Evolutionary conservation across 805 yeast genomes (phyloP).

Genomic region (Nakazawaea pomicola): DNA sequence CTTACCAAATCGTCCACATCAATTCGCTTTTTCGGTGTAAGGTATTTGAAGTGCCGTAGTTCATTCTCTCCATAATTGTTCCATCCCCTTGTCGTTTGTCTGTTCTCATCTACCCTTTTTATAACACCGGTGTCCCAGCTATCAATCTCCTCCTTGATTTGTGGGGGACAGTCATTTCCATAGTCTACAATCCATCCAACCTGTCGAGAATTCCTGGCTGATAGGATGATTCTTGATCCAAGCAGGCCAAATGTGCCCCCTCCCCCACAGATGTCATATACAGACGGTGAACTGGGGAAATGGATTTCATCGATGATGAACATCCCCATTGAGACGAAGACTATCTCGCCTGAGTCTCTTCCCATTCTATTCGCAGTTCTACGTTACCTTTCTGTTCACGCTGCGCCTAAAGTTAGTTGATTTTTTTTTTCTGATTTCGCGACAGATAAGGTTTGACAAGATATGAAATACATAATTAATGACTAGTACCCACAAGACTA

Average conservation of each 20-base stretch:
- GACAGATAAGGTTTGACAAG: no score
- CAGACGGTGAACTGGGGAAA: slow-evolving; percentile 35
- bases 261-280: slow-evolving; percentile 71
- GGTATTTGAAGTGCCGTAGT: slow-evolving; percentile 53
- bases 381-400: not conserved
- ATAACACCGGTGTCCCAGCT: slow-evolving; percentile 61
- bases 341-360: slow-evolving; percentile 10
- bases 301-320: slow-evolving; percentile 85
- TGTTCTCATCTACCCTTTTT: slow-evolving; percentile 41
- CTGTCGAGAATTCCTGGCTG: slow-evolving; percentile 25
- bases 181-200: slow-evolving; percentile 74
- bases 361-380: not conserved
- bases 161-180: slow-evolving; percentile 71
- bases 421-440: not conserved
- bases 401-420: not conserved
- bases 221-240: slow-evolving; percentile 61
- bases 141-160: slow-evolving; percentile 37
- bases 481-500: no score
- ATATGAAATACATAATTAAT: no score
- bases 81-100: slow-evolving; percentile 79
- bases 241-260: slow-evolving; percentile 80
- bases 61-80: slow-evolving; percentile 67
- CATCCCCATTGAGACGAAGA: slow-evolving; percentile 77
- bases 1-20: slow-evolving; percentile 47
- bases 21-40: slow-evolving; percentile 57